Evolutionary conservation across 768 basidiomycete genomes (phyloP).

Genomic region (Boletus bicolor): DNA sequence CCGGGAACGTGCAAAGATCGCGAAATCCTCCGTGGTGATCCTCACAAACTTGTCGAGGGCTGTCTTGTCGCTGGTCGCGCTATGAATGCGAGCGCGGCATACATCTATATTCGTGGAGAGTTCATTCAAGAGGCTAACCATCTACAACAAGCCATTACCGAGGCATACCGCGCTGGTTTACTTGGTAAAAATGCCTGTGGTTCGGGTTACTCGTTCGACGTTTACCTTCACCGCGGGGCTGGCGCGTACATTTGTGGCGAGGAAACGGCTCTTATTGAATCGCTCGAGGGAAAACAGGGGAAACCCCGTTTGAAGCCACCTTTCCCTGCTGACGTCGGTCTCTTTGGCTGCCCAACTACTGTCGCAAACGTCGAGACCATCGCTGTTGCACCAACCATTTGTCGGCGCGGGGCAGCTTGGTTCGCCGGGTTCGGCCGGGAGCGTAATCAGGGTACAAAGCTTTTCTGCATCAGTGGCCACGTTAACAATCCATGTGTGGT

Average conservation of each 20-base stretch:
- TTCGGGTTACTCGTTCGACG: slow-evolving; percentile 92
- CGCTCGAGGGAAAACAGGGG: slow-evolving; percentile 96
- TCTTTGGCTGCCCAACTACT: slow-evolving; percentile 96
- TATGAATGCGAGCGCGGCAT: slow-evolving; percentile 98
- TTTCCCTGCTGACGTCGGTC: slow-evolving; percentile 96
- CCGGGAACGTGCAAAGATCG: slow-evolving; percentile 99
- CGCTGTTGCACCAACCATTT: slow-evolving; percentile 95
- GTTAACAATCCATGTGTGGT: slow-evolving; percentile 86
- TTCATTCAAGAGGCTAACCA: slow-evolving; percentile 95
- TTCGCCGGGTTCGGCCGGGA: slow-evolving; percentile 91
- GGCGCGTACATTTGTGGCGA: slow-evolving; percentile 99
- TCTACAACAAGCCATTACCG: slow-evolving; percentile 91
- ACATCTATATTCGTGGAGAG: slow-evolving; percentile 99
- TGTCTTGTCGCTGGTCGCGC: slow-evolving; percentile 94
- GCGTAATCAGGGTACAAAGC: slow-evolving; percentile 94
- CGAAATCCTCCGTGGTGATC: slow-evolving; percentile 96
- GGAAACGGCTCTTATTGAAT: slow-evolving; percentile 97
- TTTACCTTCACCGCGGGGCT: slow-evolving; percentile 97
- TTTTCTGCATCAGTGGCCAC: slow-evolving; percentile 95
- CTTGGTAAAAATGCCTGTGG: slow-evolving; percentile 91
- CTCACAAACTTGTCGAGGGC: slow-evolving; percentile 97
- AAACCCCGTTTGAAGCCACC: slow-evolving; percentile 98
- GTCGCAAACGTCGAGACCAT: slow-evolving; percentile 99
- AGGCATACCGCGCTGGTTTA: slow-evolving; percentile 87
- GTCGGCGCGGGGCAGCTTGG: slow-evolving; percentile 84